Conservation (phyloP, 495 filamentous ascomycete species). For the Lasiosphaeria hispida region DNA sequence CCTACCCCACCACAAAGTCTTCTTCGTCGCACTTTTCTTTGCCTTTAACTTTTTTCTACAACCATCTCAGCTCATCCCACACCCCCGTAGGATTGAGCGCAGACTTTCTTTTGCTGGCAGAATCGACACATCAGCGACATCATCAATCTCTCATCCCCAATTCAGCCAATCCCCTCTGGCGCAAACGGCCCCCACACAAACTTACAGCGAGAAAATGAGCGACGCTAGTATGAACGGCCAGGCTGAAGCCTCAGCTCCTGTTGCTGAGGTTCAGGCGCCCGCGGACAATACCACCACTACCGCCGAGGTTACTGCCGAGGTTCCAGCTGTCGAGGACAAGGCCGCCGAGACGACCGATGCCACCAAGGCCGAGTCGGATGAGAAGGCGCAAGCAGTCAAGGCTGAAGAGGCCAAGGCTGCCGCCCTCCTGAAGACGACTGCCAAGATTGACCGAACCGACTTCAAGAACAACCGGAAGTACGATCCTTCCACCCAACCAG, state of each 20-base stretch:
- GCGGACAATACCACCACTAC: background rate
- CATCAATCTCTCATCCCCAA: background rate
- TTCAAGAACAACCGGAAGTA: constrained; percentile 56
- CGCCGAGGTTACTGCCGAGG: constrained; percentile 9
- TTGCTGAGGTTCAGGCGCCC: constrained; percentile 1
- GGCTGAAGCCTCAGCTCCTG: constrained; percentile 14
- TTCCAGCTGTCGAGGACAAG: constrained; percentile 13
- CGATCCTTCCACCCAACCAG: constrained; percentile 59
- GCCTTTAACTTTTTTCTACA: too few species aligned
- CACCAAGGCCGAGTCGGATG: constrained; percentile 12
- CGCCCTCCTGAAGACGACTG: constrained; percentile 21
- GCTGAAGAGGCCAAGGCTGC: constrained; percentile 20
- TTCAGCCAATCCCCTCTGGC: background rate
- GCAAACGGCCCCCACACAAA: background rate
- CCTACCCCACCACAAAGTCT: constrained; percentile 13
- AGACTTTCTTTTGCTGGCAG: too few species aligned
- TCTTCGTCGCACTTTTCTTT: background rate
- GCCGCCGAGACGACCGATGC: background rate
- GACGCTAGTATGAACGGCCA: constrained; percentile 29
- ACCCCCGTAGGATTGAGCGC: too few species aligned
- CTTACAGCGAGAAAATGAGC: constrained; percentile 25
- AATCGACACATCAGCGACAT: too few species aligned
- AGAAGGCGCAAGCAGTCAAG: background rate
- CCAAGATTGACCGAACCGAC: constrained; percentile 21
- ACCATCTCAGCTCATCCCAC: too few species aligned